Evolutionary conservation across 179 eudicot genomes (phyloP).

Genomic region (Silene vulgaris): DNA sequence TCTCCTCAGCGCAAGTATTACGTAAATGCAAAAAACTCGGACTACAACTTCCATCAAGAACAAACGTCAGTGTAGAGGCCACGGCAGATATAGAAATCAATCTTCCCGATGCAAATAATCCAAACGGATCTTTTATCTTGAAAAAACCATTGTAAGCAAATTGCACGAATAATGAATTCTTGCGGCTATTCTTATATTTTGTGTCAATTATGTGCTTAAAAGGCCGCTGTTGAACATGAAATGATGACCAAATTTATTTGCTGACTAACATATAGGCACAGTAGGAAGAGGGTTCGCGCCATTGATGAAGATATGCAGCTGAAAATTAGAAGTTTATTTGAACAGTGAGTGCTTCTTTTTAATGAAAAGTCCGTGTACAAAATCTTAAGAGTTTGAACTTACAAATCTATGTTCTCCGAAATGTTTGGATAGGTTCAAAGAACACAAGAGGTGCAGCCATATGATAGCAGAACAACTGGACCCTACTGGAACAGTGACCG

Average conservation of each 20-base stretch:
- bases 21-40: conserved; percentile 62
- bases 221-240: neutral
- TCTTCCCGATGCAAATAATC: conserved; percentile 26
- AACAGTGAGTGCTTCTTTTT: conserved; percentile 55
- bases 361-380: neutral
- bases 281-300: conserved; percentile 70
- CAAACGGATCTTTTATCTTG: conserved; percentile 31
- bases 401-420: conserved; percentile 7
- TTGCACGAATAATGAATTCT: neutral
- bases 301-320: conserved; percentile 59
- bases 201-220: neutral
- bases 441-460: conserved; percentile 76
- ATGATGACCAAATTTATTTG: conserved; percentile 1
- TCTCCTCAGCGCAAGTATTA: conserved; percentile 61
- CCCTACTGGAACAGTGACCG: conserved; percentile 56
- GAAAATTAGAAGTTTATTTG: conserved; percentile 60
- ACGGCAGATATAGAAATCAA: conserved; percentile 20
- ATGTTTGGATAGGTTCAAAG: conserved; percentile 66
- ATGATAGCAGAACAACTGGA: conserved; percentile 86
- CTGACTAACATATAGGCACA: conserved; percentile 37
- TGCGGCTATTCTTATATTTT: neutral
- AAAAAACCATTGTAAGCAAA: conserved; percentile 46
- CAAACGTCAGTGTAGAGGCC: conserved; percentile 31
- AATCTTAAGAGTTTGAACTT: conserved; percentile 6
- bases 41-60: conserved; percentile 40